A percentile compares a stretch with the other conserved stretches of the same genome.
Conservation (phyloP, 352 stramenopile species). For the Phytophthora gonapodyides region DNA sequence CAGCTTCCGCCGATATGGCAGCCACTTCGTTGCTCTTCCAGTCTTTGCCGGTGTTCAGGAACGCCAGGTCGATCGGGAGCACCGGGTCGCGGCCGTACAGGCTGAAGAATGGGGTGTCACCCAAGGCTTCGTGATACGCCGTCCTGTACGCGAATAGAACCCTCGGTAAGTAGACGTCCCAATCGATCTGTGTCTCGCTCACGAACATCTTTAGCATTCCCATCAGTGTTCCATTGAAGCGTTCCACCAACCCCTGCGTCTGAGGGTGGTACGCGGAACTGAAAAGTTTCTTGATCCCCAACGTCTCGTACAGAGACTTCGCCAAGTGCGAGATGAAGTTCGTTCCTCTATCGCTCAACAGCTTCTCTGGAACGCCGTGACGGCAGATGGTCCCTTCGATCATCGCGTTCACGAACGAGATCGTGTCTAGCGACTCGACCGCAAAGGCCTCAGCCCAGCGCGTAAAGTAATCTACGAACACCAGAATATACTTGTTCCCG, state of each 20-base stretch:
- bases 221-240: constrained; percentile 12
- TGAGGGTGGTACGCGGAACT: neutral
- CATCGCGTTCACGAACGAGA: neutral
- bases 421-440: neutral
- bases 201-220: neutral
- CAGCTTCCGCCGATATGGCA: neutral
- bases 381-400: neutral
- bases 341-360: neutral
- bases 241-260: constrained; percentile 2
- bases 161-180: neutral
- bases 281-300: neutral
- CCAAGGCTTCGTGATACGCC: constrained; percentile 3
- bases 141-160: neutral
- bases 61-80: neutral
- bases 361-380: neutral
- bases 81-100: neutral
- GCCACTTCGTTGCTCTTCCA: constrained; percentile 3
- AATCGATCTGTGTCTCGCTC: neutral
- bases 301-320: neutral
- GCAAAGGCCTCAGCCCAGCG: too few species aligned
- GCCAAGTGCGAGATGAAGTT: neutral
- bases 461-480: too few species aligned
- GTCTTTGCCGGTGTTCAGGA: neutral
- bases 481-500: too few species aligned
- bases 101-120: constrained; percentile 3